phyloP scores from a whole-genome alignment of 345 rosid species.

The Syzygium aqueum region DNA sequence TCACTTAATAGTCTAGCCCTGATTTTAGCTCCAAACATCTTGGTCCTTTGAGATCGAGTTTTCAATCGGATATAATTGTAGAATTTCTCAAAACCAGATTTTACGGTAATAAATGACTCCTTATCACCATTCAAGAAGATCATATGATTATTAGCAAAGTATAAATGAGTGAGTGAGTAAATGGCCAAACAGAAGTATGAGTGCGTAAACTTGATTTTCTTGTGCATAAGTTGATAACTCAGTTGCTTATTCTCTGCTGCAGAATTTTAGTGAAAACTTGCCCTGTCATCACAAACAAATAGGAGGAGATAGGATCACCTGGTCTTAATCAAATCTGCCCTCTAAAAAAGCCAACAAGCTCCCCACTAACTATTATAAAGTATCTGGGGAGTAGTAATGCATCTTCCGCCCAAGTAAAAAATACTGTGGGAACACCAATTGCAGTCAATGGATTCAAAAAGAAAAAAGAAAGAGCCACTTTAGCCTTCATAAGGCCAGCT shows the following conservation, averaged over 20 bases:
- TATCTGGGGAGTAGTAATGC: not conserved
- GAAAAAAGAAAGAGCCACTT: not conserved
- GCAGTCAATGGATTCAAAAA: too few species aligned
- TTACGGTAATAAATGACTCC: not conserved
- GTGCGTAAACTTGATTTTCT: not conserved
- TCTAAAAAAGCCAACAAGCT: not conserved
- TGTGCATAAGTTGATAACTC: not conserved
- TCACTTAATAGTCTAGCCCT: not conserved
- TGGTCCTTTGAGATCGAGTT: not conserved
- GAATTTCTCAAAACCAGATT: not conserved
- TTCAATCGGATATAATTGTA: rapidly evolving
- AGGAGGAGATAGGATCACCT: not conserved
- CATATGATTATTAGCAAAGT: not conserved
- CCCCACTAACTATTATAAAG: not conserved
- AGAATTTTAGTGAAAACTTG: not conserved
- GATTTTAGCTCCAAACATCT: rapidly evolving
- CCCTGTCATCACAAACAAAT: not conserved
- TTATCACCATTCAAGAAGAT: not conserved
- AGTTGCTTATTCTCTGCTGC: not conserved
- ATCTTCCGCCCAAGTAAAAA: not conserved
- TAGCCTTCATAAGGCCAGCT: not conserved
- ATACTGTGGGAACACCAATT: not conserved
- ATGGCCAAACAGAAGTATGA: not conserved
- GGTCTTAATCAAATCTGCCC: not conserved
- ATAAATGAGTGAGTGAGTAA: not conserved